Base-by-base conservation (phyloP, 2,329 filamentous ascomycete species). In the Incumbomyces lentus region DNA sequence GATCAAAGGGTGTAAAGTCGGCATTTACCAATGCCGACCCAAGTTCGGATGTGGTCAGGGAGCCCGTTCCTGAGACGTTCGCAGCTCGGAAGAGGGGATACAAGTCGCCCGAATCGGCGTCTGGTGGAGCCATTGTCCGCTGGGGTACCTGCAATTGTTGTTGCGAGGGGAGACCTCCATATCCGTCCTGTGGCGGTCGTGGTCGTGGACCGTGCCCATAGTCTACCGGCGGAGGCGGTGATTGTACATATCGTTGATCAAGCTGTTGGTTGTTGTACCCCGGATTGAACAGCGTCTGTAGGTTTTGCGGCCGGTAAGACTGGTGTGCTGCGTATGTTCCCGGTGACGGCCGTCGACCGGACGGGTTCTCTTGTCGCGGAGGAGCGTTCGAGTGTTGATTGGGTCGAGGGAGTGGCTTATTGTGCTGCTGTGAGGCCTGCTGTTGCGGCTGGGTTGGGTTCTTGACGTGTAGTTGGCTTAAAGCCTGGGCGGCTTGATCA, bases 1-100 rank as follows among this genome's bases (percentile, higher is more conserved):
- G 76, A 66, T 98, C 89, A 64, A 98, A 98, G 3, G 87, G 79
- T 1, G 86, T 86, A 79, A 86, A 95, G 72, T 98, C 92, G 46
- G 89, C 90, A 62, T 98, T 98, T 49, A 96, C 89, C 5, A 98
- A 79, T 16, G 92, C 92, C 1, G 85, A 82, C 8, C 86, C 83
- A 11, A 98, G 81, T 65, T 96, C 90, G 43, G 75, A 74, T 66
- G 95, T 89, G 2, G 84, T 88, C 39, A 98, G 76, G 54, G 88
- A 80, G 16, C 90, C 89, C 43, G 77, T 87, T 47, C 80, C 82
- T 78, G 63, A 64, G 29, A 55, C 89, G 67, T 98, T 93, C 12
- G 95, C 90, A 1, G 88, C 87, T 50, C 85, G 77, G 69, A 96
- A 98, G 19, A 96, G 72, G 3, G 85, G 85, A 63, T 87, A 79